Evolutionary conservation across 345 rosid species (phyloP).

Genomic region (Ailanthus altissimus): DNA sequence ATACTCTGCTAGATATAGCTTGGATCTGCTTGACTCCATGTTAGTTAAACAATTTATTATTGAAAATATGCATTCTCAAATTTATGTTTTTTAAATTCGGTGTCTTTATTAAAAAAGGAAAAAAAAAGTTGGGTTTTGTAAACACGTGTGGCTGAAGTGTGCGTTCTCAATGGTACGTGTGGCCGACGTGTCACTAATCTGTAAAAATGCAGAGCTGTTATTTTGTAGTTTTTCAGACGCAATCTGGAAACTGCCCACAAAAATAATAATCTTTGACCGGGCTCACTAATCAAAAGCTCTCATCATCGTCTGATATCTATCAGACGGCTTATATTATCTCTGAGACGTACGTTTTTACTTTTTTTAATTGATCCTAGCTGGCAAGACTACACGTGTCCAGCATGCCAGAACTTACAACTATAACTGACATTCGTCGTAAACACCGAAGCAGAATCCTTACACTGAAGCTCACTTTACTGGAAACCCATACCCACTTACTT

Average conservation of each 20-base stretch:
- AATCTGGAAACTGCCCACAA: not conserved
- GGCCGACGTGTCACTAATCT: not conserved
- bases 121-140: not conserved
- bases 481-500: no score
- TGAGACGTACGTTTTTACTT: constrained; percentile 11
- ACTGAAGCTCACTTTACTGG: not conserved
- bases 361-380: constrained; percentile 27
- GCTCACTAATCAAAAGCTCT: not conserved
- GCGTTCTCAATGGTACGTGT: not conserved
- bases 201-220: not conserved
- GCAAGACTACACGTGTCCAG: constrained; percentile 31
- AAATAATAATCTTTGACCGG: not conserved
- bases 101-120: no score
- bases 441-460: not conserved
- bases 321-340: constrained; percentile 16
- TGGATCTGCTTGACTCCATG: no score
- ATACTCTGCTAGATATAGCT: no score
- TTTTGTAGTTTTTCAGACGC: not conserved
- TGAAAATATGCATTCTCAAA: no score
- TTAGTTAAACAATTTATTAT: no score
- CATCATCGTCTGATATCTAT: constrained; percentile 14
- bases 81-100: no score
- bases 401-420: not conserved
- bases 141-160: not conserved
- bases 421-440: constrained; percentile 7